phyloP scores from a whole-genome alignment of 2,329 filamentous ascomycete species.

The Rugonectria rugulosa region DNA sequence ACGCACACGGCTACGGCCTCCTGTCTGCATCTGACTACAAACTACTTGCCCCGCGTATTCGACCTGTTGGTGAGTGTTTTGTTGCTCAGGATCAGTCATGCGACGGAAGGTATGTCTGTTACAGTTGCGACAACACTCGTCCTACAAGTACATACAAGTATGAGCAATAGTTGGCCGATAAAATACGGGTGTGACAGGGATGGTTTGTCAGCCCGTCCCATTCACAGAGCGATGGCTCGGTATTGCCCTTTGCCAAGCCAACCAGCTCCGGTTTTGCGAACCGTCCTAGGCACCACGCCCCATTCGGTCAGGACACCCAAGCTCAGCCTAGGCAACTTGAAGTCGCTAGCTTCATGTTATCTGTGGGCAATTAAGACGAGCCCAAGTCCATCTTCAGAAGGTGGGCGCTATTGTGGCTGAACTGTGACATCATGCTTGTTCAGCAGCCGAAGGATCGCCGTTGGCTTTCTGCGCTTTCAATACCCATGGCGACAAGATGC shows the following conservation, averaged over 20 bases:
- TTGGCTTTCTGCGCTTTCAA: conserved; percentile 26
- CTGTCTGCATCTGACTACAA: neutral
- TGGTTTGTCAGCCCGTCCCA: conserved; percentile 7
- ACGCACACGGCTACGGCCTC: neutral
- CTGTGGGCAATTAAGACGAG: conserved; percentile 19
- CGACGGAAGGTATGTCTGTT: neutral
- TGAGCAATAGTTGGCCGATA: conserved; percentile 7
- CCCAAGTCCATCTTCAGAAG: conserved; percentile 24
- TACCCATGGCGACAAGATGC: no score
- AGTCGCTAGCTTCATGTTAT: conserved; percentile 19
- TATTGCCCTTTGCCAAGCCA: conserved; percentile 33
- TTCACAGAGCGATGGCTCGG: conserved; percentile 26
- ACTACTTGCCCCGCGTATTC: neutral
- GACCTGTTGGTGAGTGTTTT: no score
- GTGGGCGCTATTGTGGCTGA: conserved; percentile 28
- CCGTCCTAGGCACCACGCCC: conserved; percentile 18
- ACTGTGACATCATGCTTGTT: conserved; percentile 33
- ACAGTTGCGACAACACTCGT: no score
- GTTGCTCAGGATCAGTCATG: no score
- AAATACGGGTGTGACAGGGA: neutral
- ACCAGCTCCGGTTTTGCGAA: conserved; percentile 13
- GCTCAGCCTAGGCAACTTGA: conserved; percentile 17
- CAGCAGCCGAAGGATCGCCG: conserved; percentile 21
- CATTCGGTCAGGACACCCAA: conserved; percentile 29
- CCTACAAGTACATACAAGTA: neutral